phyloP scores from a whole-genome alignment of 352 stramenopile species.

The Phytophthora quininea region DNA sequence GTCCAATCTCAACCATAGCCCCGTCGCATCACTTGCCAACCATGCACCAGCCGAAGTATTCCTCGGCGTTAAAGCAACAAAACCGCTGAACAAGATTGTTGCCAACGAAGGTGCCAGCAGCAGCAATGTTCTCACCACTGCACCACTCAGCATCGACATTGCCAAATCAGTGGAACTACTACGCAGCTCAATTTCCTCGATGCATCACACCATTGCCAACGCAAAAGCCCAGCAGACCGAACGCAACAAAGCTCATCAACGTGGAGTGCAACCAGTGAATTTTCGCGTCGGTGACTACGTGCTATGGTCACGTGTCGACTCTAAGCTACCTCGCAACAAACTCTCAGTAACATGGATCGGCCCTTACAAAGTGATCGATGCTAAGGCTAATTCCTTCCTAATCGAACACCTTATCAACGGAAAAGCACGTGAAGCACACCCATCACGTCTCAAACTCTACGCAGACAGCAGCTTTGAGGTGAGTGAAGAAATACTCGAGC shows the following conservation, averaged over 20 bases:
- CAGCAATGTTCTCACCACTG: neutral
- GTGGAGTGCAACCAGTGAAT: neutral
- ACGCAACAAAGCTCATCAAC: conserved; percentile 2
- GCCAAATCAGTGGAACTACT: neutral
- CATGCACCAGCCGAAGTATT: conserved; percentile 7
- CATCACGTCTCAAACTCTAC: neutral
- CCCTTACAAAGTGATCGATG: neutral
- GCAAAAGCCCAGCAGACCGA: neutral
- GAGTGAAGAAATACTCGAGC: conserved; percentile 4
- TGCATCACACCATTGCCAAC: neutral
- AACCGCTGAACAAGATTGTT: neutral
- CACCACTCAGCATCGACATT: no score
- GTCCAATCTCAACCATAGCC: conserved; percentile 5
- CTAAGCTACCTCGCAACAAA: neutral
- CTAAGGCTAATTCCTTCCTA: neutral
- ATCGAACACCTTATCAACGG: conserved; percentile 2
- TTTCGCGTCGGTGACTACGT: conserved; percentile 3
- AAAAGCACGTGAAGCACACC: neutral
- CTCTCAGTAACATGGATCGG: conserved; percentile 3
- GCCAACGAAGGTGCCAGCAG: neutral
- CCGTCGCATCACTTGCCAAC: conserved; percentile 4
- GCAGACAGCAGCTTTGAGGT: conserved; percentile 4
- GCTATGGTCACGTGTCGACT: conserved; percentile 5
- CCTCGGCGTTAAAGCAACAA: neutral
- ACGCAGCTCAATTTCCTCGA: neutral